These are phyloP conservation scores for Coleophoma eucalyptorum DNA, from an alignment of 2,329 filamentous ascomycete species.

Conservation along the genomic window DNA sequence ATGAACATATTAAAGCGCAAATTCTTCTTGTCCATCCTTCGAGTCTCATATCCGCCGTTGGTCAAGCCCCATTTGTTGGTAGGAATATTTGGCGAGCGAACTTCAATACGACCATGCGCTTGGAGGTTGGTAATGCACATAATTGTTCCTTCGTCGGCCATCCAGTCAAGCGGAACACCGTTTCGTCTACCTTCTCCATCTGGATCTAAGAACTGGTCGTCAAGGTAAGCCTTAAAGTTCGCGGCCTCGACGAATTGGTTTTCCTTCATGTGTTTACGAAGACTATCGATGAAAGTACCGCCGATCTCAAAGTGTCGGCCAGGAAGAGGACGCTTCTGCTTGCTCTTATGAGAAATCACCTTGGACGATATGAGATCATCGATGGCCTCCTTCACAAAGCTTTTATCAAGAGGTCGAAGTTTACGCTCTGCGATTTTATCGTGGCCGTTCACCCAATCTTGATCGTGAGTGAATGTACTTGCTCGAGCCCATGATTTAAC, in stretches of 20 bases:
- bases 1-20: conserved; percentile 62
- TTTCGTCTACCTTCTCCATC: conserved; percentile 5
- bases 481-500: conserved; percentile 58
- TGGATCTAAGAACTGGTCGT: conserved; percentile 42
- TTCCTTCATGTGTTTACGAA: conserved; percentile 52
- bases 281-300: conserved; percentile 50
- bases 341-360: conserved; percentile 52
- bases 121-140: conserved; percentile 66
- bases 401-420: conserved; percentile 26
- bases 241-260: conserved; percentile 55
- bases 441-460: conserved; percentile 35
- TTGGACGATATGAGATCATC: conserved; percentile 17
- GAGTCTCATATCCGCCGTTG: conserved; percentile 67
- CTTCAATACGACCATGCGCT: conserved; percentile 49
- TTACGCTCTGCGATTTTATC: conserved; percentile 44
- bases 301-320: conserved; percentile 61
- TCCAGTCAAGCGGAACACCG: conserved; percentile 44
- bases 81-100: conserved; percentile 52
- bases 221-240: conserved; percentile 56
- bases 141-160: conserved; percentile 59
- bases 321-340: conserved; percentile 45
- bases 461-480: conserved; percentile 48
- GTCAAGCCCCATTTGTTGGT: conserved; percentile 67
- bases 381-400: conserved; percentile 16
- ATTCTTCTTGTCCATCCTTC: conserved; percentile 61